Conservation (phyloP, 2,329 filamentous ascomycete species). For the Aspergillus tamarii region DNA sequence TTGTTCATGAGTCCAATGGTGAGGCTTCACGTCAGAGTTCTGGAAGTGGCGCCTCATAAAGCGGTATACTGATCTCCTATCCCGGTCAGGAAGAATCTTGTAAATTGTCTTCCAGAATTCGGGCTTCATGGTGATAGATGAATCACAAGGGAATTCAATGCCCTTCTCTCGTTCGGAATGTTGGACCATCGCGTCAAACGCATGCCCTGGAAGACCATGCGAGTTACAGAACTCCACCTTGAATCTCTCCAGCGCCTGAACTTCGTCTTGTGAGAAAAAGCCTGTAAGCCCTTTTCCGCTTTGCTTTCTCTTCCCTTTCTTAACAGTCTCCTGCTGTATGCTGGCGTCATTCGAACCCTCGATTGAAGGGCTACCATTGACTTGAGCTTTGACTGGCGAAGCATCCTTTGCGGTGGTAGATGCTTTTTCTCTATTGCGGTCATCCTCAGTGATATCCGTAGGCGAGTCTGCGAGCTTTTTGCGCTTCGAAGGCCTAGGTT, state of each 20-base stretch:
- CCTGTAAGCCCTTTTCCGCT: constrained; percentile 27
- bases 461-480: constrained; percentile 26
- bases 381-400: background rate
- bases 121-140: constrained; percentile 26
- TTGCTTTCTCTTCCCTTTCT: constrained; percentile 12
- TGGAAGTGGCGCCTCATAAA: constrained; percentile 50
- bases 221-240: constrained; percentile 40
- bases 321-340: constrained; percentile 5
- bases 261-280: constrained; percentile 36
- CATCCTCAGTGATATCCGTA: constrained; percentile 16
- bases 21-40: constrained; percentile 38
- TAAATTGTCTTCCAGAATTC: constrained; percentile 44
- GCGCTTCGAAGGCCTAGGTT: constrained; percentile 29
- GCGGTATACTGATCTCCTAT: constrained; percentile 42
- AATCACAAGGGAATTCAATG: constrained; percentile 28
- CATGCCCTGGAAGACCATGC: constrained; percentile 23
- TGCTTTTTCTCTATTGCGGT: background rate
- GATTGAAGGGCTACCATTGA: constrained; percentile 2
- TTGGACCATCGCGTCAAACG: constrained; percentile 40
- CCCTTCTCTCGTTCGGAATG: constrained; percentile 32
- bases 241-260: constrained; percentile 33
- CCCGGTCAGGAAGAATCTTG: constrained; percentile 38
- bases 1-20: constrained; percentile 45
- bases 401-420: background rate
- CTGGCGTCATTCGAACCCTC: background rate